Percentiles rank a stretch among this genome's conserved stretches.
Conservation (phyloP, 371 early-diverging fungal species). For the Mortierella sp. region DNA sequence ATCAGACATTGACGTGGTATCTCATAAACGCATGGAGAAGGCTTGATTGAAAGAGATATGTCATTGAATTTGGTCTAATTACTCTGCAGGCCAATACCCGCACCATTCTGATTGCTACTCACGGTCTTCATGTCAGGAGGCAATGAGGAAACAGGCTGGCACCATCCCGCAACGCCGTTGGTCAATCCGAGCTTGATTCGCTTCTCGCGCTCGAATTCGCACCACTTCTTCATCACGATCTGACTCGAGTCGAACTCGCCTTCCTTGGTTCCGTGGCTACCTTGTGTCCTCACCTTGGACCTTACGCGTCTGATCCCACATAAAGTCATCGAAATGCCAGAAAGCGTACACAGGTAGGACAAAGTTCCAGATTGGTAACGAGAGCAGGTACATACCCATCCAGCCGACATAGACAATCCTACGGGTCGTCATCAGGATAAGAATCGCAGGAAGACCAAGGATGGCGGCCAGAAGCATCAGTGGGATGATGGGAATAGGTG, state of each 20-base stretch:
- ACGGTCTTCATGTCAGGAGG: constrained; percentile 9
- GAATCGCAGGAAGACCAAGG: constrained; percentile 89
- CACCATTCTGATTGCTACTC: constrained; percentile 6
- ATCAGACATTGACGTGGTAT: too few species aligned
- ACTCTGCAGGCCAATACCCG: constrained; percentile 10
- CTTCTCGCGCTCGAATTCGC: constrained; percentile 58
- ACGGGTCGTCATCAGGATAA: constrained; percentile 89
- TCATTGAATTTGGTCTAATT: neutral
- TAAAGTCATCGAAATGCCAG: constrained; percentile 99
- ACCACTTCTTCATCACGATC: constrained; percentile 69
- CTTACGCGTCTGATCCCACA: constrained; percentile 97
- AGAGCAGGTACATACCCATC: constrained; percentile 93
- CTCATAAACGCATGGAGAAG: too few species aligned
- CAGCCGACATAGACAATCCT: constrained; percentile 92
- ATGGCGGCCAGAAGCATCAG: constrained; percentile 79
- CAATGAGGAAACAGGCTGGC: constrained; percentile 34
- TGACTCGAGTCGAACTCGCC: constrained; percentile 70
- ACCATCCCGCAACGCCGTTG: constrained; percentile 49
- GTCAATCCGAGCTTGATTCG: constrained; percentile 45
- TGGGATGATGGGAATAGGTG: constrained; percentile 73
- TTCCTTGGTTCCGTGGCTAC: constrained; percentile 57
- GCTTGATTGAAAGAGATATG: too few species aligned
- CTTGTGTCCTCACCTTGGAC: constrained; percentile 74
- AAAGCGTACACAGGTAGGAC: constrained; percentile 97
- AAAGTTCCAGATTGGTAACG: constrained; percentile 96